Conservation (phyloP, 2,329 filamentous ascomycete genomes). For the Aspergillus arachidicola region DNA sequence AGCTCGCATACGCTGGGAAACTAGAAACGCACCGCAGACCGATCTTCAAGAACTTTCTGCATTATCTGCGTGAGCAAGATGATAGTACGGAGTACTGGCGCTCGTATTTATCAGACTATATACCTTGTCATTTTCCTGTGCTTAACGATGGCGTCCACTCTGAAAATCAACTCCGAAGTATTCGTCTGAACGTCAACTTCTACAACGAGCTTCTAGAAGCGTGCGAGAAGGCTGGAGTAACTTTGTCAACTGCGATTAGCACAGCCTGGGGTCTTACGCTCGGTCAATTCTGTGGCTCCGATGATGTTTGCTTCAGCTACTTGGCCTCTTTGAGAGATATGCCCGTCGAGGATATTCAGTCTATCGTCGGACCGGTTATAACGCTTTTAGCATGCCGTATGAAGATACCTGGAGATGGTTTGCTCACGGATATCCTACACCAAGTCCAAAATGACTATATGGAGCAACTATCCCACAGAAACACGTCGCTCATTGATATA, state of each 20-base stretch:
- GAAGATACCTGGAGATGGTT: conserved; percentile 32
- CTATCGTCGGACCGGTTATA: conserved; percentile 51
- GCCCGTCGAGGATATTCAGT: conserved; percentile 42
- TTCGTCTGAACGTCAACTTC: conserved; percentile 32
- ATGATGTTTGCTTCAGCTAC: conserved; percentile 64
- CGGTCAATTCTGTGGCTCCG: conserved; percentile 63
- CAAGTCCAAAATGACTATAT: conserved; percentile 51
- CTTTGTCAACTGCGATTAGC: conserved; percentile 62
- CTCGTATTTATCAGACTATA: conserved; percentile 36
- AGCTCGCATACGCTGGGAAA: conserved; percentile 48
- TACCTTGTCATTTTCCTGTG: conserved; percentile 40
- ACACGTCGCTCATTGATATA: conserved; percentile 50
- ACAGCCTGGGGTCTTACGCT: conserved; percentile 72
- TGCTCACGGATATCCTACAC: conserved; percentile 42
- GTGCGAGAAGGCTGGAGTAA: conserved; percentile 50
- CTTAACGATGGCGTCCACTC: conserved; percentile 32
- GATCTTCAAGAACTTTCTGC: conserved; percentile 39
- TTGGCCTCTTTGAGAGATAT: conserved; percentile 46
- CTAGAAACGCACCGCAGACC: conserved; percentile 39
- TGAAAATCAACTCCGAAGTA: conserved; percentile 31
- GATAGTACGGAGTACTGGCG: conserved; percentile 41
- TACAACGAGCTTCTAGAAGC: conserved; percentile 36
- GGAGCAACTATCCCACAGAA: conserved; percentile 48
- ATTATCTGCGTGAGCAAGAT: conserved; percentile 30
- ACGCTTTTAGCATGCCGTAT: conserved; percentile 51